These are phyloP conservation scores for Cladophialophora chaetospira DNA, from an alignment of 2,329 filamentous ascomycete genomes.

Conservation along the genomic window DNA sequence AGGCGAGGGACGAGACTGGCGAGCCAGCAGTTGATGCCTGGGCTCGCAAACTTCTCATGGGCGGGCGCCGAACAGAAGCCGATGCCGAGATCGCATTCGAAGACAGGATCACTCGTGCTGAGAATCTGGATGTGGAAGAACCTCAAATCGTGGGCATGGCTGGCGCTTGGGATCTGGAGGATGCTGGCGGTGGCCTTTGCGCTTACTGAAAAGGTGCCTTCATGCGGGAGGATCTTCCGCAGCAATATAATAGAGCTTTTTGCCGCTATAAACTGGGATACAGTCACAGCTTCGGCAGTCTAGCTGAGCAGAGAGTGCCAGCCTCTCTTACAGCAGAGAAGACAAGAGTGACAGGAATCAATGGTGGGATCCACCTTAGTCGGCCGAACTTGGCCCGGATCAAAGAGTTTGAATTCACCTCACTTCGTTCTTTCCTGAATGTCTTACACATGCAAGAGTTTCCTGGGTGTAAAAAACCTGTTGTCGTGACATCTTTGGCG, in stretches of 20 bases:
- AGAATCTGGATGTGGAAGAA: constrained; percentile 53
- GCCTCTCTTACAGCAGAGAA: no score
- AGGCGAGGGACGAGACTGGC: constrained; percentile 92
- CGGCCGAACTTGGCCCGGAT: not conserved
- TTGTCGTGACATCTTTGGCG: no score
- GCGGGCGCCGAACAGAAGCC: constrained; percentile 49
- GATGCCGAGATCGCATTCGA: constrained; percentile 46
- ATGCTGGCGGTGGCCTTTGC: constrained; percentile 67
- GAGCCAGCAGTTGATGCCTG: constrained; percentile 79
- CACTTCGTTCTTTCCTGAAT: not conserved
- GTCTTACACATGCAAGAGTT: no score
- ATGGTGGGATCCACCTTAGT: no score
- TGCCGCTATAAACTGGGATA: no score
- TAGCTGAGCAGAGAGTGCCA: no score
- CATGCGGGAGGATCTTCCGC: not conserved
- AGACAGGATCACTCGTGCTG: constrained; percentile 28
- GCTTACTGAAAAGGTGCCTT: constrained; percentile 48
- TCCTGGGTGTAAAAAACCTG: no score
- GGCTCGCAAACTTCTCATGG: constrained; percentile 61
- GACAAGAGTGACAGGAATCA: no score
- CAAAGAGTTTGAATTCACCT: not conserved
- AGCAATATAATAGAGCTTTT: no score
- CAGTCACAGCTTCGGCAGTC: no score
- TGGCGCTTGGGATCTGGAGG: constrained; percentile 85
- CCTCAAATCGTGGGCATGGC: constrained; percentile 69